Base-by-base conservation (phyloP, 108 stramenopile species). In the Phaeodactylum tricornutum region DNA sequence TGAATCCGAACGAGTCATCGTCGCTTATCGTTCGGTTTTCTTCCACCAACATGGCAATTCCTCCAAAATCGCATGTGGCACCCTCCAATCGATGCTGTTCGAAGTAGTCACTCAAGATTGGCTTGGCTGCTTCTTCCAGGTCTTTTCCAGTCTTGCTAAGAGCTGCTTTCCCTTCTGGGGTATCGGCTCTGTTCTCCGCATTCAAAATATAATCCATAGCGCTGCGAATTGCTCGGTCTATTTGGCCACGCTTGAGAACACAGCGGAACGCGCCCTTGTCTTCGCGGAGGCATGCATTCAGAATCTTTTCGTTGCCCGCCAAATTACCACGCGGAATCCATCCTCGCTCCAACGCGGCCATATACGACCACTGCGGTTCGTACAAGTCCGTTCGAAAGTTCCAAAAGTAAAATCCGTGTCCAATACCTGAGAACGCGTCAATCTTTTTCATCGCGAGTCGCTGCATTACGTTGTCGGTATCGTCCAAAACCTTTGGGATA, bases 371-470 rank as follows among this genome's bases (percentile, higher is more conserved):
- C 20, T 67, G 61, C 4, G 81, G 78, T 42, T 92, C 85, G 31
- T 84, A 70, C 14, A 93, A 43, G 56, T 95, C 94, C 0, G 90
- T 95, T 28, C 84, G 67, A 60, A 92, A 96, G 55, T 93, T 96
- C 39, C 39, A 41, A 41, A 41, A 41, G 14, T 41, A 41, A 41
- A 41, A 41, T 11, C 94, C 94, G 50, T 95, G 92, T 0, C 82
- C 87, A 49, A 83, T 58, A 5, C 66, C 64, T 2, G 77, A 67
- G 53, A 93, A 95, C 21, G 90, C 79, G 40, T 74, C 61, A 21
- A 93, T 73, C 58, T 93, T 91, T 50, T 88, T 86, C 7, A 63
- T 35, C 5, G 90, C 87, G 17, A 93, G 57, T 39, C 66, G 54
- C 25, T 60, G 62, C 83, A 92, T 84, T 17, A 83, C 82, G 51